phyloP scores from a whole-genome alignment of 192 early-diverging fungal species.

The Coemansia biformis region DNA sequence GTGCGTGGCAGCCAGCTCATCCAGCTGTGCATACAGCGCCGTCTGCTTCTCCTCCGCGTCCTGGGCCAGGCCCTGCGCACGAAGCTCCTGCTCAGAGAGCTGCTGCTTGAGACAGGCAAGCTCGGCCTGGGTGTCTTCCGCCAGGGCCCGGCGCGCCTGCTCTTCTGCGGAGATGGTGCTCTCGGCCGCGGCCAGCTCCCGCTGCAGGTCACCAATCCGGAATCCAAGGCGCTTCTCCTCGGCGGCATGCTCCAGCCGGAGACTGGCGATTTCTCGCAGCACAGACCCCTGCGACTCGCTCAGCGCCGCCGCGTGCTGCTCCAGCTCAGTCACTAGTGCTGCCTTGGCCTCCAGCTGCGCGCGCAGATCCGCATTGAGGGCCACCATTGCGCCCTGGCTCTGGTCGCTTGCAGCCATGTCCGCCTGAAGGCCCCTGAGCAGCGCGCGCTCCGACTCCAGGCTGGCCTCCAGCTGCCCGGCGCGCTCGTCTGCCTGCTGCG shows the following conservation, averaged over 20 bases:
- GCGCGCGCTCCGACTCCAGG: conserved; percentile 1
- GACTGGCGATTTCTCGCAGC: too few relatives aligned
- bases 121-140: not conserved
- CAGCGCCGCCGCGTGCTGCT: conserved; percentile 1
- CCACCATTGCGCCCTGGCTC: conserved; percentile 6
- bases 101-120: not conserved
- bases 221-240: not conserved
- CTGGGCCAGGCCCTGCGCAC: too few relatives aligned
- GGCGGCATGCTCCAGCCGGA: not conserved
- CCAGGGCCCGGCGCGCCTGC: not conserved
- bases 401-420: conserved; percentile 5
- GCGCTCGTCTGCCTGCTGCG: not conserved
- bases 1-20: conserved; percentile 2
- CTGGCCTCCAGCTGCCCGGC: conserved; percentile 3
- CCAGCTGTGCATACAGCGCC: conserved; percentile 6
- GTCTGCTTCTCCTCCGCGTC: too few relatives aligned
- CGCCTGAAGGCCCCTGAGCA: conserved; percentile 3
- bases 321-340: not conserved
- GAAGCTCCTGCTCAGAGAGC: not conserved
- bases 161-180: not conserved
- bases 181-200: not conserved
- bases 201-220: conserved; percentile 1
- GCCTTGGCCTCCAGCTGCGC: conserved; percentile 13
- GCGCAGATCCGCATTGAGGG: conserved; percentile 14
- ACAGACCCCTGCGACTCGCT: not conserved